A percentile compares a stretch with the other conserved stretches of the same genome.
phyloP scores from a whole-genome alignment of 1,284 basidiomycete species.

The Crepidotus sp. region DNA sequence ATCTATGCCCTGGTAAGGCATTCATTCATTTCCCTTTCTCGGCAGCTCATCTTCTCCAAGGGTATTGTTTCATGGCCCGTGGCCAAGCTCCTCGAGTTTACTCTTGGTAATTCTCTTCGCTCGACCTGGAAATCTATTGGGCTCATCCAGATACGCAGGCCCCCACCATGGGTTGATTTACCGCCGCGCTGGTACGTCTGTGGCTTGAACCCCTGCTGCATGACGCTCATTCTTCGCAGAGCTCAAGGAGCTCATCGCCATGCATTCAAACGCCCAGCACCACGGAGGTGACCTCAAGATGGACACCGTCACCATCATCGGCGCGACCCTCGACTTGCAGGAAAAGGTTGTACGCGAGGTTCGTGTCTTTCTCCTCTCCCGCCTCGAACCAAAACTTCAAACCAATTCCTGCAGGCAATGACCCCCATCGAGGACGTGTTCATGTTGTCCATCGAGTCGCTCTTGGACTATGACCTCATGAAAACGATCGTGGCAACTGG shows the following conservation, averaged over 20 bases:
- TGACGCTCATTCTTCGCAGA: slow-evolving; percentile 28
- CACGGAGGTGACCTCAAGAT: slow-evolving; percentile 65
- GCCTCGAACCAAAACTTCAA: background rate
- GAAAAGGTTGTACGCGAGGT: slow-evolving; percentile 57
- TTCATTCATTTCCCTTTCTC: slow-evolving; percentile 5
- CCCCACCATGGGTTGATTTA: no score
- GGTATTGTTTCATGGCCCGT: slow-evolving; percentile 77
- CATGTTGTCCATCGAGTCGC: slow-evolving; percentile 75
- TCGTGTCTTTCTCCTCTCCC: background rate
- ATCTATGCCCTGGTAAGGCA: slow-evolving; percentile 59
- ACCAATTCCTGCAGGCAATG: slow-evolving; percentile 47
- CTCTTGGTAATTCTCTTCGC: slow-evolving; percentile 51
- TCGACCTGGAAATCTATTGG: no score
- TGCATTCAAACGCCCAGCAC: slow-evolving; percentile 50
- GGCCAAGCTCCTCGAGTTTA: slow-evolving; percentile 54
- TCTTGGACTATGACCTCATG: slow-evolving; percentile 71
- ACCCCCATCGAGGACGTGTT: slow-evolving; percentile 74
- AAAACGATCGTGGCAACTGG: slow-evolving; percentile 69
- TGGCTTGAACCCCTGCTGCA: background rate
- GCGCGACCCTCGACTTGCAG: slow-evolving; percentile 65
- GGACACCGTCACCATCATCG: slow-evolving; percentile 71
- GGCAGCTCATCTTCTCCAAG: slow-evolving; percentile 27
- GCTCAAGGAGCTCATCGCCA: slow-evolving; percentile 65
- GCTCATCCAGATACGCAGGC: no score
- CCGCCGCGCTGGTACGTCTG: slow-evolving; percentile 34